Conservation (phyloP, 2,329 filamentous ascomycete genomes). For the Beauveria sp. region DNA sequence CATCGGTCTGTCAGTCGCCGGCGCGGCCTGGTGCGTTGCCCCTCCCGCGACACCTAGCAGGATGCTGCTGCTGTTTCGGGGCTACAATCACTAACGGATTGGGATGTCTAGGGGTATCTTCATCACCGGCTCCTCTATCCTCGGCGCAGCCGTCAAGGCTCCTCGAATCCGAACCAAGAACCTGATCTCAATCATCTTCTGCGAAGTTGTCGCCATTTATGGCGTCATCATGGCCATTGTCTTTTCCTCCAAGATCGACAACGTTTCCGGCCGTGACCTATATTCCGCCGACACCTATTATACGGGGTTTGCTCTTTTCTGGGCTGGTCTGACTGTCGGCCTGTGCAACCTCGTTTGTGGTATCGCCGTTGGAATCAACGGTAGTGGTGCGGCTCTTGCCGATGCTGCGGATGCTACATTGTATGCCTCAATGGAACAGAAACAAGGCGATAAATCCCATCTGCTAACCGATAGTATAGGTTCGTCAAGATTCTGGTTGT, state of each 20-base stretch:
- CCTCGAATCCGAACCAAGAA: constrained; percentile 99
- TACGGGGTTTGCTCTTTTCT: constrained; percentile 92
- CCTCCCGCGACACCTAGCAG: constrained; percentile 23
- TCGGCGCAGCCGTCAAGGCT: constrained; percentile 92
- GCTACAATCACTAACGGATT: constrained; percentile 14
- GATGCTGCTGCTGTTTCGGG: constrained; percentile 5
- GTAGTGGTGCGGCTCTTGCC: constrained; percentile 88
- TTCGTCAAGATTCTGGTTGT: constrained; percentile 99
- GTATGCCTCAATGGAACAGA: constrained; percentile 42
- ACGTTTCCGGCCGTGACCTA: constrained; percentile 54
- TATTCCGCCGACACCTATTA: constrained; percentile 79
- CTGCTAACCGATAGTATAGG: constrained; percentile 37
- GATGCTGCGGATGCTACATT: constrained; percentile 88
- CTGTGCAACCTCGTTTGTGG: constrained; percentile 94
- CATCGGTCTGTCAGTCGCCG: constrained; percentile 92
- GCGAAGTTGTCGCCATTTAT: constrained; percentile 99
- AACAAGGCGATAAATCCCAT: constrained; percentile 5
- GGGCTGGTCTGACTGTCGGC: constrained; percentile 89
- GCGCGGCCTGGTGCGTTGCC: constrained; percentile 74
- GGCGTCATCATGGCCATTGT: constrained; percentile 99
- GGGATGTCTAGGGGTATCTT: constrained; percentile 76
- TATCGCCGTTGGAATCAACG: constrained; percentile 95
- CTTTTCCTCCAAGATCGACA: constrained; percentile 80
- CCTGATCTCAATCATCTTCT: constrained; percentile 99
- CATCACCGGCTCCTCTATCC: constrained; percentile 94